Conservation (phyloP, 805 yeast genomes). For the Naumovozyma baii region DNA sequence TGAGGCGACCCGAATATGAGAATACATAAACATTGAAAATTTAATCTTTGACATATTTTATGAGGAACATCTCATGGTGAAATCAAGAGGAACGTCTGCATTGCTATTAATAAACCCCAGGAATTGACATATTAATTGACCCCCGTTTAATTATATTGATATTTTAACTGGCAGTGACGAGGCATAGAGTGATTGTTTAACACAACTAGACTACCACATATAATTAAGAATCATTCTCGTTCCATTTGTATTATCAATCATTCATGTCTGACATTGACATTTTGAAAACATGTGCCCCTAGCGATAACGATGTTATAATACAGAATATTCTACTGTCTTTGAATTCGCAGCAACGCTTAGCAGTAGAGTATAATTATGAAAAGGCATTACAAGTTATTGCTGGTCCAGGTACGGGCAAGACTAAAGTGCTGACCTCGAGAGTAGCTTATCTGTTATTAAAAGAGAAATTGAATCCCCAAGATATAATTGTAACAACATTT, state of each 20-base stretch:
- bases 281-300: neutral
- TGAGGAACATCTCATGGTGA: no score
- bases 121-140: no score
- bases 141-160: no score
- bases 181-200: no score
- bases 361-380: constrained; percentile 35
- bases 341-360: constrained; percentile 36
- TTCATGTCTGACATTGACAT: neutral
- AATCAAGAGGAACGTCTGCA: no score
- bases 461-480: constrained; percentile 45
- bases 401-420: constrained; percentile 70
- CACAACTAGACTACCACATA: no score
- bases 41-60: no score
- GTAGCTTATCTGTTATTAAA: constrained; percentile 59
- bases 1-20: neutral
- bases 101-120: no score
- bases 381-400: constrained; percentile 46
- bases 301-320: neutral
- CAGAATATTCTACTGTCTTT: constrained; percentile 13
- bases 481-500: constrained; percentile 79
- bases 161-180: no score
- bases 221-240: no score
- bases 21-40: neutral
- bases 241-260: neutral
- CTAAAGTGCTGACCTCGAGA: constrained; percentile 70